Conservation (phyloP, 1,139 yeast genomes). For the Pichia sp. region DNA sequence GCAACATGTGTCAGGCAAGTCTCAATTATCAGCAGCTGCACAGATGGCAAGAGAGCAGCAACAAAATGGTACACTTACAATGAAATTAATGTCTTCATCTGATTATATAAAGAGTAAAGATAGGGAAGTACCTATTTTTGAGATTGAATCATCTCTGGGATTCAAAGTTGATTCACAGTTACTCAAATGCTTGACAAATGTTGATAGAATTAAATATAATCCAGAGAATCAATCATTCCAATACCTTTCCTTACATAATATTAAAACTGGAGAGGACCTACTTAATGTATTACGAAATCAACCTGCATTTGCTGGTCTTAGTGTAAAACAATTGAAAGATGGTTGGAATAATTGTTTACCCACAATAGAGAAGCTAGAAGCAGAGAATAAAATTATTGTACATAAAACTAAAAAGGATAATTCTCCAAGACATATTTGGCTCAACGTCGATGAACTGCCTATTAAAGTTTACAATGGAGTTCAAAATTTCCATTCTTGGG, state of each 20-base stretch:
- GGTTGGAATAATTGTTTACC: conserved; percentile 94
- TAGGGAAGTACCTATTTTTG: conserved; percentile 57
- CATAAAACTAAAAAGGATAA: conserved; percentile 88
- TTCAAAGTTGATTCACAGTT: conserved; percentile 41
- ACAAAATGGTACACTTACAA: conserved; percentile 20
- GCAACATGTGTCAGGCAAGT: not conserved
- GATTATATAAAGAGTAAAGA: conserved; percentile 74
- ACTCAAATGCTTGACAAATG: conserved; percentile 61
- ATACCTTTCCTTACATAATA: conserved; percentile 84
- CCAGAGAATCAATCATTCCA: conserved; percentile 58
- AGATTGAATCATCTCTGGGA: conserved; percentile 50
- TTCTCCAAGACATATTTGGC: conserved; percentile 87
- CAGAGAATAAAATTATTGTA: conserved; percentile 69
- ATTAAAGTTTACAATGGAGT: conserved; percentile 35
- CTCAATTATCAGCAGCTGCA: conserved; percentile 7
- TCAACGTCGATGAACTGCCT: conserved; percentile 63
- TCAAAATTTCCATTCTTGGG: conserved; percentile 23
- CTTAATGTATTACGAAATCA: conserved; percentile 69
- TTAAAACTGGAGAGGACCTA: conserved; percentile 72
- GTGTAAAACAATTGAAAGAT: conserved; percentile 85
- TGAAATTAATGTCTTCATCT: conserved; percentile 48
- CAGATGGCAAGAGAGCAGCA: conserved; percentile 7
- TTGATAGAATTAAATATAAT: conserved; percentile 67
- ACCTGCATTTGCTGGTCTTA: conserved; percentile 79
- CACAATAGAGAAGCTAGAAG: conserved; percentile 70